Base-by-base conservation (phyloP, 176 grass and related monocot species). In the Carex parvula region DNA sequence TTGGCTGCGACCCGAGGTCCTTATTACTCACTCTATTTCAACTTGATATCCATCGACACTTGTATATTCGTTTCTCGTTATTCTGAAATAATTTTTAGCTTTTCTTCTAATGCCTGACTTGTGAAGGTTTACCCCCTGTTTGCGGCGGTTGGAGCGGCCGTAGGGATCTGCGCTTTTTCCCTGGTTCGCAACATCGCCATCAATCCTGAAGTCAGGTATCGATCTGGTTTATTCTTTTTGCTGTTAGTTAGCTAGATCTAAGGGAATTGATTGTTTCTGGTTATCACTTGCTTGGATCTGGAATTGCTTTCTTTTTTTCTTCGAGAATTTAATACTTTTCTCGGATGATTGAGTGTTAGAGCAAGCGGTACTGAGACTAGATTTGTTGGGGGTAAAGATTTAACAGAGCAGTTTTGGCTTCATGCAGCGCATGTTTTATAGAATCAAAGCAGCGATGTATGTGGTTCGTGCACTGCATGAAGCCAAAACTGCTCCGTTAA, bases 181-280 rank as follows among this genome's bases (percentile, higher is more conserved):
- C 87, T 97, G 74, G 77, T 66, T 37, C 87, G 91, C 29, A 97
- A 97, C 87, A 85, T 97, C 85, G 83, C 85, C 32, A 90, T 85
- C 70, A 97, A 97, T 87, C 94, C 94, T 2, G 94, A 97, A 93
- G 94, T 97, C 24, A 97, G 94, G 91, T 93, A n/a, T 30, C 46
- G 46, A 50, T 50, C 46, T 50, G 46, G 46, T 50, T 50, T 50
- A 50, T 50, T 50, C 46, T 12, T 50, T 50, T 50, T 50, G 46
- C 46, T 50, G 46, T 50, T 50, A 50, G 46, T 50, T 50, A 84
- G 85, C 84, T 71, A 71, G 20, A 42, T 9, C 35, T 20, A 11
- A 18, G 61, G 61, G 46, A 35, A 32, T 79, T 33, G 26, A 26
- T 79, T 58, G 2, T 56, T 57, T 13, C 16, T 8, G 18, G 6